Conservation (phyloP, 192 early-diverging fungal genomes). For the Coemansia javaensis region DNA sequence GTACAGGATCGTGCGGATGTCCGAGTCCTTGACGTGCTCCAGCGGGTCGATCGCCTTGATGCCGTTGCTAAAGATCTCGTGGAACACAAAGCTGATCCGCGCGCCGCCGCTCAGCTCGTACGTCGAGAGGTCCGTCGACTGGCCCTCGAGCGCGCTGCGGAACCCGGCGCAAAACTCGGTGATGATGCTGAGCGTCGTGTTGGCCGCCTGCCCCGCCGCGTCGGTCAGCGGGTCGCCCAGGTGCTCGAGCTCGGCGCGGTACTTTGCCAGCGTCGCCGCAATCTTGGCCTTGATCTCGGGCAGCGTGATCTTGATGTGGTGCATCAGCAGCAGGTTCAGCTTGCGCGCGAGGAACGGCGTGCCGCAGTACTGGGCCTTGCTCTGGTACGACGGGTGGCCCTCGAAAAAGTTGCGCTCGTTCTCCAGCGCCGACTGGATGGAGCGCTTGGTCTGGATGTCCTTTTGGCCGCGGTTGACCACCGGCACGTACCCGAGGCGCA, state of each 20-base stretch:
- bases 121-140: constrained; percentile 87
- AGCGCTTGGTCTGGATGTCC: constrained; percentile 93
- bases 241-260: constrained; percentile 75
- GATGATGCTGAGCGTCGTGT: constrained; percentile 92
- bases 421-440: constrained; percentile 84
- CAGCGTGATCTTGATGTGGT: constrained; percentile 96
- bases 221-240: constrained; percentile 90
- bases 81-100: constrained; percentile 98
- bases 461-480: constrained; percentile 98
- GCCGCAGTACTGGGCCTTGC: constrained; percentile 98
- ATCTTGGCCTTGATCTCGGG: constrained; percentile 99
- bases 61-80: constrained; percentile 91
- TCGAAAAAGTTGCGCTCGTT: constrained; percentile 90
- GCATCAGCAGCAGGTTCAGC: constrained; percentile 98
- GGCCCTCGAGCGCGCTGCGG: constrained; percentile 92
- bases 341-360: constrained; percentile 97
- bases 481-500: constrained; percentile 96
- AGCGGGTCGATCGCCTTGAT: constrained; percentile 95
- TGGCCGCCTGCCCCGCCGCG: constrained; percentile 71
- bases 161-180: constrained; percentile 99
- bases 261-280: constrained; percentile 74
- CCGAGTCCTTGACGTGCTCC: constrained; percentile 97
- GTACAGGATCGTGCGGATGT: constrained; percentile 97
- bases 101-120: constrained; percentile 97
- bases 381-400: constrained; percentile 87